Percentiles rank a stretch among this genome's conserved stretches.
Evolutionary conservation across 805 yeast genomes (phyloP).

Genomic region (Kazachstania psychrophila): DNA sequence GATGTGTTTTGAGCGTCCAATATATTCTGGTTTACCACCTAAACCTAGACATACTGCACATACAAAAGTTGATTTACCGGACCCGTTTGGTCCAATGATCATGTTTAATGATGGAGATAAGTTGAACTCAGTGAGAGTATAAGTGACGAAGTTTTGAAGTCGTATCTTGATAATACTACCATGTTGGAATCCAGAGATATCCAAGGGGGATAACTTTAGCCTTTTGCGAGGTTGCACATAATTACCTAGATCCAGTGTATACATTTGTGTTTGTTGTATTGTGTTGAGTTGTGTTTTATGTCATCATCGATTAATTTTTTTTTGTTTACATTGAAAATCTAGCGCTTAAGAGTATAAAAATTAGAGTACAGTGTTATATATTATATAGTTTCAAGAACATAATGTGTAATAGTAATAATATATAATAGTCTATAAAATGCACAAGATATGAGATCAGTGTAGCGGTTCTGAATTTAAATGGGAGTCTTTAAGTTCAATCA

Average conservation of each 20-base stretch:
- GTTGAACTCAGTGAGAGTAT: slow-evolving; percentile 56
- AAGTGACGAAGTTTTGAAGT: slow-evolving; percentile 62
- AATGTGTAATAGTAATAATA: too few relatives aligned
- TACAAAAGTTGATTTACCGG: slow-evolving; percentile 88
- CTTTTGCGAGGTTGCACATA: not conserved
- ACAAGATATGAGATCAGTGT: slow-evolving; percentile 14
- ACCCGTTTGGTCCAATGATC: slow-evolving; percentile 94
- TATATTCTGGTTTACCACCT: slow-evolving; percentile 64
- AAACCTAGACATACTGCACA: slow-evolving; percentile 87
- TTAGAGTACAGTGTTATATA: too few relatives aligned
- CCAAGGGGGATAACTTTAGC: slow-evolving; percentile 7
- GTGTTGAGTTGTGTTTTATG: not conserved
- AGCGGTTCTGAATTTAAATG: slow-evolving; percentile 17
- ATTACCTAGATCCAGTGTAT: too few relatives aligned
- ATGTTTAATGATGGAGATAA: slow-evolving; percentile 79
- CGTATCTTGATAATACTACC: slow-evolving; percentile 47
- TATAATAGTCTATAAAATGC: too few relatives aligned
- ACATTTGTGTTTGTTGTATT: too few relatives aligned
- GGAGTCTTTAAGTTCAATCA: slow-evolving; percentile 5
- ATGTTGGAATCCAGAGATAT: slow-evolving; percentile 28
- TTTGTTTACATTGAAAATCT: too few relatives aligned
- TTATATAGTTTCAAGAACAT: too few relatives aligned
- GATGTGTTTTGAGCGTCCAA: slow-evolving; percentile 58
- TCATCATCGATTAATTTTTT: not conserved
- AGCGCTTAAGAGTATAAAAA: too few relatives aligned